Percentiles rank a stretch among this genome's conserved stretches.
Evolutionary conservation across 306 rosid genomes (phyloP).

Genomic region (Rosa lucieae): DNA sequence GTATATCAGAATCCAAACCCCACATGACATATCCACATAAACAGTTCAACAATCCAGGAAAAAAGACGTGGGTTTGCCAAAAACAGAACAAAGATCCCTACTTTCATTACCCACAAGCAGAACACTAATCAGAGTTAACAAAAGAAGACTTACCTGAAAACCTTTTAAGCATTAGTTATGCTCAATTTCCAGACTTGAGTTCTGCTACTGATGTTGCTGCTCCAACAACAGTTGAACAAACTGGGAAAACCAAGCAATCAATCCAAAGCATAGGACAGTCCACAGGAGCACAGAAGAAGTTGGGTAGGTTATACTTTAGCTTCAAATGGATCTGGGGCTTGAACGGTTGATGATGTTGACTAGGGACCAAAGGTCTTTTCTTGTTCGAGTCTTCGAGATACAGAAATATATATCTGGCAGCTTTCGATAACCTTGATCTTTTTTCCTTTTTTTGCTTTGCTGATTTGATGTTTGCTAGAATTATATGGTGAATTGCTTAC

Average conservation of each 20-base stretch:
- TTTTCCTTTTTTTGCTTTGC: neutral
- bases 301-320: conserved; percentile 10
- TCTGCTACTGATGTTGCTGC: conserved; percentile 10
- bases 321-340: conserved; percentile 39
- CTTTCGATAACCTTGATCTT: neutral
- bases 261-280: conserved; percentile 11
- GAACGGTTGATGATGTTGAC: conserved; percentile 34
- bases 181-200: conserved; percentile 36
- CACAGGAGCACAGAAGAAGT: conserved; percentile 8
- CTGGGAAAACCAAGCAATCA: conserved; percentile 1
- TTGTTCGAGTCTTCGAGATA: neutral
- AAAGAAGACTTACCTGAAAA: conserved; percentile 36
- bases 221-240: neutral
- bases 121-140: neutral
- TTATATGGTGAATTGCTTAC: neutral
- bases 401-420: conserved; percentile 7
- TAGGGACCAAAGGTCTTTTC: conserved; percentile 28
- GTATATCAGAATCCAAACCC: neutral
- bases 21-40: neutral
- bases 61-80: neutral
- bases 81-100: neutral
- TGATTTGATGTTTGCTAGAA: conserved; percentile 1
- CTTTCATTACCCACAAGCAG: conserved; percentile 14
- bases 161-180: conserved; percentile 23
- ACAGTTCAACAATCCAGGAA: neutral